Evolutionary conservation across 768 basidiomycete genomes (phyloP), one percentile per base, ranked within the genome.

Genomic region (Tephrocybe sp.): DNA sequence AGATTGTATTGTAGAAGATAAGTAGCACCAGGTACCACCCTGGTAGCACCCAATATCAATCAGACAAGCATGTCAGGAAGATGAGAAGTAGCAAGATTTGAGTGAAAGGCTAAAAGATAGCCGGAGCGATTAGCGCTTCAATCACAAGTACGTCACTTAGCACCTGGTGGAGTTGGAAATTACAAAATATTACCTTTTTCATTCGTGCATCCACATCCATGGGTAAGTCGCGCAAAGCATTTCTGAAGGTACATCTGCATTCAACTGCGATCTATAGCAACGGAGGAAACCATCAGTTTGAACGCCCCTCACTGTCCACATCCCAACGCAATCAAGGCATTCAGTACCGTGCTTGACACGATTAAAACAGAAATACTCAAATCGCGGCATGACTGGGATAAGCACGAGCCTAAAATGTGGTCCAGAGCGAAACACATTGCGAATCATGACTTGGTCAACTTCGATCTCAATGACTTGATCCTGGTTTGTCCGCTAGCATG

Each of bases 401-500:
- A 75, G 54, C 87, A 89, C 61, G 84, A 85, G 64, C 83, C 82
- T 50, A 73, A 66, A 58, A 78, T 90, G 87, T 90, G 86, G 85
- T 71, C 76, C 11, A 74, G 84, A 32, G 87, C 83, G 0, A 54
- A 58, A 39, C 69, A 65, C 12, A 60, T 88, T 26, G 71, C 75
- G 32, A 80, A 91, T 60, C 42, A 67, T 0, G 68, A 82, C 20
- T 70, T 90, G 49, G 70, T 74, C 10, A 54, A 58, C 45, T 87
- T 88, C 60, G 71, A 65, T 33, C 70, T 84, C 49, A 69, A 75
- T 53, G 74, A 77, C 58, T 62, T 75, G 31, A 67, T 76, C 23
- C 59, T 67, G 69, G 78, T 78, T 52, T 51, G 63, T 52, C 12
- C 16, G 16, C n/a, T 45, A 35, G 43, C 35, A 33, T 20, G 26